Evolutionary conservation across 2,329 filamentous ascomycete genomes (phyloP), one percentile per base, ranked within the genome.

Genomic region (Dactylella cylindrospora): DNA sequence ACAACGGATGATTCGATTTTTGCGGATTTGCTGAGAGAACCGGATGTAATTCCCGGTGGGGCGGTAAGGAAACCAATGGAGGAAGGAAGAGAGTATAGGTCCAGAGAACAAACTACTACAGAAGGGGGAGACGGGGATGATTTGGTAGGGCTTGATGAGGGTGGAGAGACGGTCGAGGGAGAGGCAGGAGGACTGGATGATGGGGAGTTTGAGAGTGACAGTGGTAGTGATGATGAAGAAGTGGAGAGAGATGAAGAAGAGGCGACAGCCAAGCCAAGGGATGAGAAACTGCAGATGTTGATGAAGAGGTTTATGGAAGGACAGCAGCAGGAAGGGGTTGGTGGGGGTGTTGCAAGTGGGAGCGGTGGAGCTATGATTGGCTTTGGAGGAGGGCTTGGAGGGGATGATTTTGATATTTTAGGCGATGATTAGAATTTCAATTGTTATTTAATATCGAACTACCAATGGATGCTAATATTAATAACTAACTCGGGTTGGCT

Each of bases 1-100:
- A 72, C 84, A 0, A 75, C 74, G 2, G 76, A 79, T 36, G 72
- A 73, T 13, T 61, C 50, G n/a, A 76, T 77, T 32, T 78, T 80
- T 55, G 73, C 73, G 15, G 71, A 72, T 9, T 73, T 77, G 5
- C 69, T 80, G 32, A 59, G 71, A 73, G 53, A 70, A 74, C 54
- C 76, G 71, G 26, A 68, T 70, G 2, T 75, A 74, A 68, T 70
- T 67, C 59, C 70, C 68, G 45, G 66, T 44, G 65, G 67, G 32
- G 66, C 66, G 26, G 45, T 67, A 25, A 64, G 68, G 38, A 44
- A 61, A 47, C 54, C 62, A 51, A 51, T 67, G n/a, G 65, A 67
- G 4, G 65, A 66, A 5, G 13, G 68, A 68, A 66, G 19, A 67
- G 69, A 22, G 70, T 68, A 50, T 65, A 68, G 3, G 68, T 67